These are phyloP conservation scores for Tulasnella sp. DNA, from an alignment of 768 basidiomycete species.

Conservation along the genomic window DNA sequence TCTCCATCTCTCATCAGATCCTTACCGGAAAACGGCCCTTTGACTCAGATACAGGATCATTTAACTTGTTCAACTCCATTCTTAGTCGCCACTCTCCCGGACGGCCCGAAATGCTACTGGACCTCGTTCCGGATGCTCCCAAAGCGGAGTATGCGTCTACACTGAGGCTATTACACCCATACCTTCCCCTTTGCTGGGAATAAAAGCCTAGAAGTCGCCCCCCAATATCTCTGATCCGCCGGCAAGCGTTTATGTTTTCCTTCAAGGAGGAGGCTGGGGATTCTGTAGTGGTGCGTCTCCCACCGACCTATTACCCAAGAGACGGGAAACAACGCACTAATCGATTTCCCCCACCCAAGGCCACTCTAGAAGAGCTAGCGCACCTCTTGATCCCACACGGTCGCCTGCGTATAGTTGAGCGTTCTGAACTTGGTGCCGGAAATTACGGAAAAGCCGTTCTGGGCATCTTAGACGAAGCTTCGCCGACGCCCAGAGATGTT, in stretches of 20 bases:
- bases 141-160: neutral
- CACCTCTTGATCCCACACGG: neutral
- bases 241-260: neutral
- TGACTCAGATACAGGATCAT: too few relatives aligned
- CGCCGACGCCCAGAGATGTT: neutral
- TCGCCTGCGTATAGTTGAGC: neutral
- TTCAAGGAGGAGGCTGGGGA: neutral
- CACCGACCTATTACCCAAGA: too few relatives aligned
- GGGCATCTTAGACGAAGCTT: neutral
- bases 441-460: neutral
- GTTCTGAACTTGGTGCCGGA: neutral
- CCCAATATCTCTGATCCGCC: neutral
- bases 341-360: too few relatives aligned
- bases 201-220: neutral
- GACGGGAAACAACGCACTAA: too few relatives aligned
- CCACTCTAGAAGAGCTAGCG: neutral
- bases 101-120: neutral
- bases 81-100: neutral
- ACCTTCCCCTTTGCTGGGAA: neutral
- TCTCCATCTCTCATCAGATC: too few relatives aligned
- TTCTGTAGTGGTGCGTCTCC: too few relatives aligned
- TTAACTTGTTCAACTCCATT: neutral
- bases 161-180: neutral
- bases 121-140: neutral
- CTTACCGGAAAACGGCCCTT: too few relatives aligned